phyloP scores from a whole-genome alignment of 2,329 filamentous ascomycete species.

The Rhynchosporium secalis region DNA sequence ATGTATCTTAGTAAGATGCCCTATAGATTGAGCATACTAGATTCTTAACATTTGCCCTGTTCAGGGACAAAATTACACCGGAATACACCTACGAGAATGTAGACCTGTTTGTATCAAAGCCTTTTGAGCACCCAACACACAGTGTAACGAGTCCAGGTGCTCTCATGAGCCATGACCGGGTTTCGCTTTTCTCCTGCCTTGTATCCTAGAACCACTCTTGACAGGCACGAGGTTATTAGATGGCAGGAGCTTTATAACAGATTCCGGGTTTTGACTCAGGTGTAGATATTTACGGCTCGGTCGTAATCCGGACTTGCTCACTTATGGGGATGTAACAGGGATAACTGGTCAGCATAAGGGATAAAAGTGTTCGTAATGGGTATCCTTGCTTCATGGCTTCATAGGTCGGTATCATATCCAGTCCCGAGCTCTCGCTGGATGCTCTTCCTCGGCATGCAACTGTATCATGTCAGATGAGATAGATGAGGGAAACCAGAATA shows the following conservation, averaged over 20 bases:
- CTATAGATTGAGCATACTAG: too few species aligned
- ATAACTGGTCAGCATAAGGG: too few species aligned
- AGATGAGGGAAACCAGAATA: slow-evolving; percentile 19
- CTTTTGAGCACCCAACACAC: slow-evolving; percentile 31
- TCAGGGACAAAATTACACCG: too few species aligned
- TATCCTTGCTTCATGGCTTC: background rate
- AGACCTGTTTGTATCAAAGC: background rate
- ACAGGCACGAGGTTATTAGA: slow-evolving; percentile 65
- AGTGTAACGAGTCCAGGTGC: slow-evolving; percentile 33
- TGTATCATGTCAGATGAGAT: slow-evolving; percentile 36
- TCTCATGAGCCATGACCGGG: slow-evolving; percentile 39
- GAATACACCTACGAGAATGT: background rate
- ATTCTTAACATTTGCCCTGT: too few species aligned
- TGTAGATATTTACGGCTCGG: background rate
- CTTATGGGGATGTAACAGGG: background rate
- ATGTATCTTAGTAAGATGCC: too few species aligned
- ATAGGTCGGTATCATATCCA: slow-evolving; percentile 31
- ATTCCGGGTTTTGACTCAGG: background rate
- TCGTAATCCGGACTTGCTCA: background rate
- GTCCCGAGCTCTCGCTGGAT: slow-evolving; percentile 58
- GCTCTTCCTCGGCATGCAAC: slow-evolving; percentile 71
- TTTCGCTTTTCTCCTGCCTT: slow-evolving; percentile 65
- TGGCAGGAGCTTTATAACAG: slow-evolving; percentile 54
- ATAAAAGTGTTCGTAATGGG: background rate
- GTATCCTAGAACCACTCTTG: slow-evolving; percentile 63